phyloP scores from a whole-genome alignment of 208 protist species.

The Crithidia expoeki region DNA sequence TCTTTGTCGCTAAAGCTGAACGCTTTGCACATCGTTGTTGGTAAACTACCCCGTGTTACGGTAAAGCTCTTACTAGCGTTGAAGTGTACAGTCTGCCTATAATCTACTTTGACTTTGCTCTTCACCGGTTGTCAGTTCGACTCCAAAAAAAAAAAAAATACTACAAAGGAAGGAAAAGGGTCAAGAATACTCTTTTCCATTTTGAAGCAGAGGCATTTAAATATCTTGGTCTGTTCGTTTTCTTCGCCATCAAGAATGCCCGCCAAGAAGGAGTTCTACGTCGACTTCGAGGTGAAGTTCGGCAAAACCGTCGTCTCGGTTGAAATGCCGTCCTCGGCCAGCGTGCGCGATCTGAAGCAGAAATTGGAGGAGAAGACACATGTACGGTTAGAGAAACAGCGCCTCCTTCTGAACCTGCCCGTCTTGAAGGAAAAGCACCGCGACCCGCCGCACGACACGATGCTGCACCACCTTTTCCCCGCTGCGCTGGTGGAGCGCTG shows the following conservation, averaged over 20 bases:
- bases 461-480: constrained; percentile 47
- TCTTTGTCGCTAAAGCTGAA: too few relatives aligned
- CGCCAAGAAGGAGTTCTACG: constrained; percentile 22
- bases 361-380: constrained; percentile 45
- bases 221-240: too few relatives aligned
- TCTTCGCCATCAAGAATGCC: neutral
- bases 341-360: constrained; percentile 55
- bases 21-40: too few relatives aligned
- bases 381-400: constrained; percentile 57
- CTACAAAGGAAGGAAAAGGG: too few relatives aligned
- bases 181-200: too few relatives aligned
- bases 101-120: too few relatives aligned
- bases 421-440: constrained; percentile 56
- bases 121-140: too few relatives aligned
- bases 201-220: too few relatives aligned
- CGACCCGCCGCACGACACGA: constrained; percentile 31
- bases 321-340: constrained; percentile 42
- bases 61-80: too few relatives aligned
- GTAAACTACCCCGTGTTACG: too few relatives aligned
- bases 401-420: constrained; percentile 69
- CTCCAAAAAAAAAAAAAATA: too few relatives aligned
- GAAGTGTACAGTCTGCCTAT: too few relatives aligned
- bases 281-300: constrained; percentile 42
- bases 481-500: constrained; percentile 22
- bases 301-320: constrained; percentile 28